These are phyloP conservation scores for Omphalotus olearius DNA, from an alignment of 1,284 basidiomycete genomes.

Conservation along the genomic window DNA sequence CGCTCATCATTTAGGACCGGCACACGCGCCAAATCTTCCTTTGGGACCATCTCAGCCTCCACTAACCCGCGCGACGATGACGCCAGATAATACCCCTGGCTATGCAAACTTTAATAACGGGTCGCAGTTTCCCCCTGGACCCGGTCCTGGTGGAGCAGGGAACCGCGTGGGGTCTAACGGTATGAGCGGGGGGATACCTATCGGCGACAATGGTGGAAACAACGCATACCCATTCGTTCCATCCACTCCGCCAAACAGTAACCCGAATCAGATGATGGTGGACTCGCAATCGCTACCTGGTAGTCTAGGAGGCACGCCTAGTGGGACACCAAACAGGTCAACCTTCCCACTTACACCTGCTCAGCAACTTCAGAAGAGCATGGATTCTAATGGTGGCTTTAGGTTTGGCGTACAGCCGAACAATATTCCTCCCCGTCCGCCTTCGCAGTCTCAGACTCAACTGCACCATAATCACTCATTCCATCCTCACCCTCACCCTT, in stretches of 20 bases:
- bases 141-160: conserved; percentile 16
- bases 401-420: conserved; percentile 21
- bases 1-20: conserved; percentile 27
- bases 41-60: conserved; percentile 42
- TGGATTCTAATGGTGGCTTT: not conserved
- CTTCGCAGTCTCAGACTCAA: conserved; percentile 43
- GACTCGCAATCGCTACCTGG: conserved; percentile 36
- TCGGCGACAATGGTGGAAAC: not conserved
- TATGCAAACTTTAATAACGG: conserved; percentile 43
- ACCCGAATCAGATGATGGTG: conserved; percentile 9
- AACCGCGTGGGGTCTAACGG: conserved; percentile 27
- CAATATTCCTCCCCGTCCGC: conserved; percentile 40
- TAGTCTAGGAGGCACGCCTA: conserved; percentile 23
- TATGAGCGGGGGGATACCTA: no score
- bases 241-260: conserved; percentile 40
- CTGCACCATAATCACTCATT: conserved; percentile 25
- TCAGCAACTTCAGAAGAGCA: conserved; percentile 45
- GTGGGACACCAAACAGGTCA: conserved; percentile 30
- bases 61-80: conserved; percentile 33
- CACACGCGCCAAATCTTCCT: conserved; percentile 36
- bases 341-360: conserved; percentile 53
- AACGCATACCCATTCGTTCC: conserved; percentile 30
- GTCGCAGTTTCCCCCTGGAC: conserved; percentile 30
- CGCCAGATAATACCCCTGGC: conserved; percentile 34
- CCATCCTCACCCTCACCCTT: not conserved